These are phyloP conservation scores for Apiotrichum siamense DNA, from an alignment of 1,284 basidiomycete species.

Conservation along the genomic window DNA sequence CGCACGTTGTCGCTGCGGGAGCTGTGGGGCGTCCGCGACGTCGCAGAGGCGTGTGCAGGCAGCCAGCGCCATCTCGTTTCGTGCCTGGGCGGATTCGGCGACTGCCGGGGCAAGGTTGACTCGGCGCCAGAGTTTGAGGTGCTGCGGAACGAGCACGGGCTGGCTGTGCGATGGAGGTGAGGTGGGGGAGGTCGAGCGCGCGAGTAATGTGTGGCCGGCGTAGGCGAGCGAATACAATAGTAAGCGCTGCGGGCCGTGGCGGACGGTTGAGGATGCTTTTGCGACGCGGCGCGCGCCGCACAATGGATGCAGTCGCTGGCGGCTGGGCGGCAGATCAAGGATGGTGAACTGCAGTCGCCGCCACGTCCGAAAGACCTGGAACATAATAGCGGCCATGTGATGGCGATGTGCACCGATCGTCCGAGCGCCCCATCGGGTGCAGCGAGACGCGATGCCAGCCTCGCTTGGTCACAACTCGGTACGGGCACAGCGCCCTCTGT, in stretches of 20 bases:
- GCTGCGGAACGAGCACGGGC: constrained; percentile 1
- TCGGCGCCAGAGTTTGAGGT: constrained; percentile 1
- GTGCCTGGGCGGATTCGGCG: constrained; percentile 43
- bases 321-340: no score
- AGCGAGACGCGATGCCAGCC: background rate
- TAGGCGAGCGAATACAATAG: no score
- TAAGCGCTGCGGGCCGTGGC: no score
- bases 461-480: background rate
- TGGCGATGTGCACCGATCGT: no score
- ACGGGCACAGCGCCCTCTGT: background rate
- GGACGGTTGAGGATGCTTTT: no score
- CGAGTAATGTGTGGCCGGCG: no score
- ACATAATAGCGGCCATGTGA: no score
- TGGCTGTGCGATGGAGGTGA: constrained; percentile 1
- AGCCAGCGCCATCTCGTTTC: constrained; percentile 39
- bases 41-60: constrained; percentile 62
- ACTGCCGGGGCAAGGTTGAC: constrained; percentile 25
- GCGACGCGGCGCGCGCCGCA: no score
- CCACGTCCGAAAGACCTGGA: no score
- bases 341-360: no score
- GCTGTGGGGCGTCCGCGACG: constrained; percentile 61
- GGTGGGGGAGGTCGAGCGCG: background rate
- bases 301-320: no score
- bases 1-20: constrained; percentile 55
- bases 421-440: no score